Conservation (phyloP, 495 filamentous ascomycete genomes). For the Lasiosphaeria miniovina region DNA sequence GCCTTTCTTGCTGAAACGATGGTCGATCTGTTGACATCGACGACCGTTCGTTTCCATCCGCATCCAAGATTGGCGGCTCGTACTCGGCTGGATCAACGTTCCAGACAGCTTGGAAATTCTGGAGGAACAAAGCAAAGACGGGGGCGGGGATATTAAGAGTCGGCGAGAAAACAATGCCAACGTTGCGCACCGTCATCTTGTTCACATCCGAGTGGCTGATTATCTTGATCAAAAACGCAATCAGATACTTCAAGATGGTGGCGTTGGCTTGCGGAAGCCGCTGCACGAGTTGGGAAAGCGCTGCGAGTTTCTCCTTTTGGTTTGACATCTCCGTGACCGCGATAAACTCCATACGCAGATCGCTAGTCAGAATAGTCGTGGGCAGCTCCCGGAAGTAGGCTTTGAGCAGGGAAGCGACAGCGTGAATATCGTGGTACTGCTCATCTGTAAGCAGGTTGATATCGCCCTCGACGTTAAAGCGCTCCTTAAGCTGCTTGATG, state of each 20-base stretch:
- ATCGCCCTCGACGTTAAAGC: slow-evolving; percentile 92
- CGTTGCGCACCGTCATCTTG: slow-evolving; percentile 97
- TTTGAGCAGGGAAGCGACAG: slow-evolving; percentile 91
- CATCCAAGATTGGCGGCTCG: slow-evolving; percentile 37
- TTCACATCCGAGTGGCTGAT: slow-evolving; percentile 86
- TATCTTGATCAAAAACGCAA: slow-evolving; percentile 81
- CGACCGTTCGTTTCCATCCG: slow-evolving; percentile 23
- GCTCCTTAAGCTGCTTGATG: slow-evolving; percentile 84
- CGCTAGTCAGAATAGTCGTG: slow-evolving; percentile 82
- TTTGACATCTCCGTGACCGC: slow-evolving; percentile 78
- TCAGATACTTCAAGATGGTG: slow-evolving; percentile 75
- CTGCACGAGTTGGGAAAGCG: slow-evolving; percentile 82
- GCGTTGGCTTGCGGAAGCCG: slow-evolving; percentile 77
- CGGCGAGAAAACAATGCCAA: slow-evolving; percentile 98
- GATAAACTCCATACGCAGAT: slow-evolving; percentile 86
- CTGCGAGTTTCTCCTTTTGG: slow-evolving; percentile 70
- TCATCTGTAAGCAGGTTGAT: slow-evolving; percentile 81
- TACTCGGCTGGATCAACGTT: slow-evolving; percentile 63
- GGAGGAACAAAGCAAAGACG: slow-evolving; percentile 89
- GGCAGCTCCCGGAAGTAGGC: slow-evolving; percentile 91
- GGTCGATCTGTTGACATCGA: slow-evolving; percentile 27
- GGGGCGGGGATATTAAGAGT: slow-evolving; percentile 96
- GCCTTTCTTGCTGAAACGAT: slow-evolving; percentile 29
- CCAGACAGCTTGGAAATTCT: slow-evolving; percentile 85
- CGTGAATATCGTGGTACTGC: slow-evolving; percentile 92